Base-by-base conservation (phyloP, 352 stramenopile species). In the Globisporangium camurandrum region DNA sequence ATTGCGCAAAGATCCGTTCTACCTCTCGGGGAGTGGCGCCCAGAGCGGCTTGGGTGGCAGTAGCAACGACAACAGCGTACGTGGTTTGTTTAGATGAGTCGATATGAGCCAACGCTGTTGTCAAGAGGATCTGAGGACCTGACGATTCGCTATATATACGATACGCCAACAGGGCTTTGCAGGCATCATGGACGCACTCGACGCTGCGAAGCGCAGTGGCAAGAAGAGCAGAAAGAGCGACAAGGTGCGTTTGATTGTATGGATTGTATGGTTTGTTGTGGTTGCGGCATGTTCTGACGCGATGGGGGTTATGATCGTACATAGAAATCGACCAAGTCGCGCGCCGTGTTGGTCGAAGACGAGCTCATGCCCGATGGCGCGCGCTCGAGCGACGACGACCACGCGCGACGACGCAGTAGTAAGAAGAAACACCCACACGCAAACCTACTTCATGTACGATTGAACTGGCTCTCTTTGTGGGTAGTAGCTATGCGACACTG, bases 301-400 rank as follows among this genome's bases (percentile, higher is more conserved):
- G n/a, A n/a, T n/a, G n/a, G n/a, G n/a, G n/a, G n/a, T n/a, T n/a
- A n/a, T n/a, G n/a, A n/a, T n/a, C 11, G 3, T 6, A 14, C 16
- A 20, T 42, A 75, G 59, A 59, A 69, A 42, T 71, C 72, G 43
- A 64, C 71, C 44, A 79, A 77, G 54, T 68, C 64, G 43, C 67
- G 68, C 24, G 57, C 73, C 45, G 57, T 93, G 49, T 37, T 84
- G n/a, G n/a, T n/a, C n/a, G 71, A 88, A 44, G 71, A 87, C 39
- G 77, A 89, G 24, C 49, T 90, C 16, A 89, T 91, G 79, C 82
- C 82, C 11, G 82, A 91, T 38, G 80, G 73, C 5, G 76, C 75
- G 28, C 64, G 62, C 27, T 83, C 73, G 23, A 90, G 75, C 42
- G 81, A 88, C 27, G 77, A 91, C 42, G 79, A 89, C 16, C n/a